Percentiles rank a stretch among this genome's conserved stretches.
phyloP scores from a whole-genome alignment of 2,329 filamentous ascomycete genomes.

The Pezicula neosporulosa region DNA sequence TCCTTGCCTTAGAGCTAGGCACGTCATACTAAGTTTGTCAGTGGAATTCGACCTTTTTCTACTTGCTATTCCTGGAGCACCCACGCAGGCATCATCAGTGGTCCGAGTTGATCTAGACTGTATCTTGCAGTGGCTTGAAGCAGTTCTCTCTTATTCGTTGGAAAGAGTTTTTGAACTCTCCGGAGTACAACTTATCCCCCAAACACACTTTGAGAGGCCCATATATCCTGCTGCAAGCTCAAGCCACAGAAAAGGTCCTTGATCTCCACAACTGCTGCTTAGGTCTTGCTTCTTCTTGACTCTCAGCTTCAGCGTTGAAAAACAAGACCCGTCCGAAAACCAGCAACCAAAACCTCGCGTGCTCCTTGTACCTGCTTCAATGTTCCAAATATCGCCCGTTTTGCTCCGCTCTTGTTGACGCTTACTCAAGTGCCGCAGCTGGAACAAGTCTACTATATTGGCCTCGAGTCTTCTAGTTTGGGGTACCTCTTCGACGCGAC shows the following conservation, averaged over 20 bases:
- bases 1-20: too few relatives aligned
- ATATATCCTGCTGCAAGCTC: constrained; percentile 16
- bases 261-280: constrained; percentile 8
- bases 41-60: not conserved
- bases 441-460: constrained; percentile 18
- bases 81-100: constrained; percentile 10
- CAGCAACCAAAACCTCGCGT: constrained; percentile 12
- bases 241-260: constrained; percentile 22
- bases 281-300: constrained; percentile 16
- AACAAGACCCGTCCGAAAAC: constrained; percentile 12
- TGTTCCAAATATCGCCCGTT: constrained; percentile 14
- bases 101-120: too few relatives aligned
- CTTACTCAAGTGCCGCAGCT: constrained; percentile 16
- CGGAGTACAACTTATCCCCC: constrained; percentile 13
- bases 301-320: constrained; percentile 5
- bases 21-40: too few relatives aligned
- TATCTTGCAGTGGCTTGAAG: not conserved
- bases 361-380: constrained; percentile 10
- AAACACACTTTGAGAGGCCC: constrained; percentile 15
- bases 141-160: too few relatives aligned
- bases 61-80: not conserved
- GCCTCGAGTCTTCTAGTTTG: constrained; percentile 8
- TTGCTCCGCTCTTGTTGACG: constrained; percentile 15
- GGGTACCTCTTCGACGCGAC: constrained; percentile 1
- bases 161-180: too few relatives aligned